These are phyloP conservation scores for Antrodiella citrinella DNA, from an alignment of 768 basidiomycete species.

Conservation along the genomic window DNA sequence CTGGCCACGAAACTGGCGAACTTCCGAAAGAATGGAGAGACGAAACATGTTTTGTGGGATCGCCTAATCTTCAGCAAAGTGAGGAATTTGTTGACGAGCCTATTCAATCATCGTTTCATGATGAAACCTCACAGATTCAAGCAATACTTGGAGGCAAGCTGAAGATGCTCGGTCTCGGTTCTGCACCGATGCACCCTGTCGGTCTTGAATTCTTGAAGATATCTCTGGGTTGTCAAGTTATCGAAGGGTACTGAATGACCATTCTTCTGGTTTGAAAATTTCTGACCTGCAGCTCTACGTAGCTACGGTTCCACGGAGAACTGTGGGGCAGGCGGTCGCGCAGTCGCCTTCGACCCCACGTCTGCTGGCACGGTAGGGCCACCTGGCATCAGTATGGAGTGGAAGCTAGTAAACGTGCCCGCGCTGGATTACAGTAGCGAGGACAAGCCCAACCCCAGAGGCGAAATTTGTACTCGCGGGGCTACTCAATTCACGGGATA, in stretches of 20 bases:
- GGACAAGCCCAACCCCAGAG: slow-evolving; percentile 86
- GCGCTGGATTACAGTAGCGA: slow-evolving; percentile 80
- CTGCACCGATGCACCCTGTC: slow-evolving; percentile 80
- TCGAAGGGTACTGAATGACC: slow-evolving; percentile 61
- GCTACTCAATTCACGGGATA: slow-evolving; percentile 54
- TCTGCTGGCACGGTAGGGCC: slow-evolving; percentile 79
- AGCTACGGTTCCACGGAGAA: slow-evolving; percentile 91
- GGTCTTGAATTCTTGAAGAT: slow-evolving; percentile 90
- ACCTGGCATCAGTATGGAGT: slow-evolving; percentile 63
- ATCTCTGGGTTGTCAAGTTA: slow-evolving; percentile 61
- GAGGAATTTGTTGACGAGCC: slow-evolving; percentile 6
- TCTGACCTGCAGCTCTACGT: slow-evolving; percentile 1
- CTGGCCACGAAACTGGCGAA: slow-evolving; percentile 66
- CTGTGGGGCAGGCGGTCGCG: slow-evolving; percentile 50
- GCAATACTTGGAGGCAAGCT: slow-evolving; percentile 79
- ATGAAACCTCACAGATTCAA: slow-evolving; percentile 46
- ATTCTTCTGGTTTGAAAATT: background rate
- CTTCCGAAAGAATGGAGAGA: slow-evolving; percentile 56
- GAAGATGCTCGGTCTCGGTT: slow-evolving; percentile 61
- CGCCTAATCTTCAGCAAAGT: slow-evolving; percentile 89
- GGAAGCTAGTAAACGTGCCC: slow-evolving; percentile 89
- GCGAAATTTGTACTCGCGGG: slow-evolving; percentile 77
- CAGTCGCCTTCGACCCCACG: slow-evolving; percentile 48
- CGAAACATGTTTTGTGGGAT: slow-evolving; percentile 82
- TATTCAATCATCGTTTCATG: background rate